Evolutionary conservation across 2,329 filamentous ascomycete genomes (phyloP).

Genomic region (Zarea fungicola): DNA sequence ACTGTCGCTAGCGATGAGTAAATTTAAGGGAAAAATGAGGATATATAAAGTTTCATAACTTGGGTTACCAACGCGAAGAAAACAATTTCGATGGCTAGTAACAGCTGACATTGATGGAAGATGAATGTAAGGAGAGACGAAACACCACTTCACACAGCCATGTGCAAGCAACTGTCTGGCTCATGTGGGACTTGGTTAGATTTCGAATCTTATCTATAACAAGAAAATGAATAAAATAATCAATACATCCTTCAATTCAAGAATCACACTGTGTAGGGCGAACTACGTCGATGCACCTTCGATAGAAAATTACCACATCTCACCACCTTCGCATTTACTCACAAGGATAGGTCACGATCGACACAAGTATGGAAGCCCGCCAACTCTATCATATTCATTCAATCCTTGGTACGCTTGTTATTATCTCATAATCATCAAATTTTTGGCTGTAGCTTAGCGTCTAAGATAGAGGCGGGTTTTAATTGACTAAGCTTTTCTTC

Average conservation of each 20-base stretch:
- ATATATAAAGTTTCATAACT: constrained; percentile 7
- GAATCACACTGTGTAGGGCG: too few species aligned
- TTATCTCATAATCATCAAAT: constrained; percentile 13
- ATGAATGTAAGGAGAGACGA: too few species aligned
- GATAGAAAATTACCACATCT: too few species aligned
- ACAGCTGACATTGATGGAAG: too few species aligned
- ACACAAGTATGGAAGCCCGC: too few species aligned
- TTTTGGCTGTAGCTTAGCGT: background rate
- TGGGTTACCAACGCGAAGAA: constrained; percentile 1
- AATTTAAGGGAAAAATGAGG: constrained; percentile 26
- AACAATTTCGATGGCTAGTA: constrained; percentile 7
- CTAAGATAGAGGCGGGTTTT: background rate
- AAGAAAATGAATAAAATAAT: background rate
- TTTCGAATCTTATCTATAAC: constrained; percentile 4
- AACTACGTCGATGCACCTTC: too few species aligned
- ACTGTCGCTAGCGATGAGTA: constrained; percentile 63
- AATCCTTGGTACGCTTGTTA: too few species aligned
- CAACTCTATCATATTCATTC: too few species aligned
- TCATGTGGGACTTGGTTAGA: constrained; percentile 9
- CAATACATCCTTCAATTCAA: background rate
- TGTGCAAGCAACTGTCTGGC: background rate
- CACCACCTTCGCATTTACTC: too few species aligned
- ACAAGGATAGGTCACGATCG: too few species aligned
- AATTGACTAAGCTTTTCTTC: background rate
- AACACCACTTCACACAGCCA: too few species aligned